Evolutionary conservation across 1,284 basidiomycete genomes (phyloP).

Genomic region (Acaromyces ingoldii): DNA sequence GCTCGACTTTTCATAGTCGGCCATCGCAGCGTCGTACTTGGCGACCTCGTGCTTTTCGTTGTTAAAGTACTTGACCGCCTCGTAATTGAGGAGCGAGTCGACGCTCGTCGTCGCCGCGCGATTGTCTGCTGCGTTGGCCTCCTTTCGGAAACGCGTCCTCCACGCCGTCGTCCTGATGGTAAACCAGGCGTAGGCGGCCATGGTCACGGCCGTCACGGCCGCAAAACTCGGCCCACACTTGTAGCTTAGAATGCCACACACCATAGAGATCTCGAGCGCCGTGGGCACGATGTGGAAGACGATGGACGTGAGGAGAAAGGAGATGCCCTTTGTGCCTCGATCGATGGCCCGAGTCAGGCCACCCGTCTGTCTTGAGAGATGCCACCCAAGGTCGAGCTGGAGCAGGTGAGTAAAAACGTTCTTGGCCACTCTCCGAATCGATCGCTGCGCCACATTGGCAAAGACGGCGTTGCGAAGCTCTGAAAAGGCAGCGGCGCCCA

Average conservation of each 20-base stretch:
- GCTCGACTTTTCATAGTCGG: constrained; percentile 81
- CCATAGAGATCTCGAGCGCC: constrained; percentile 89
- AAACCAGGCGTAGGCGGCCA: constrained; percentile 93
- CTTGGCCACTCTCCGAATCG: constrained; percentile 85
- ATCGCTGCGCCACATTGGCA: constrained; percentile 88
- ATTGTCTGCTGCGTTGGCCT: constrained; percentile 95
- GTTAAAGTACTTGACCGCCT: constrained; percentile 99
- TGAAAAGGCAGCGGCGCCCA: constrained; percentile 81
- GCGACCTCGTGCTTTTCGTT: constrained; percentile 86
- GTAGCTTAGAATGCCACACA: constrained; percentile 93
- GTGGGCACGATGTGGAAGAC: constrained; percentile 94
- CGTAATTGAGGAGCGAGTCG: constrained; percentile 94
- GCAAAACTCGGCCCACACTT: constrained; percentile 98
- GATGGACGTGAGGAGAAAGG: constrained; percentile 86
- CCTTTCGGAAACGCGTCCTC: constrained; percentile 89
- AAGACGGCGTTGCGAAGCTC: constrained; percentile 95
- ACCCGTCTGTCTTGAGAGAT: constrained; percentile 87
- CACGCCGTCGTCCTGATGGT: constrained; percentile 92
- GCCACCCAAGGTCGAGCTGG: constrained; percentile 84
- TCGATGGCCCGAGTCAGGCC: constrained; percentile 94
- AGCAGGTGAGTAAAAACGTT: constrained; percentile 91
- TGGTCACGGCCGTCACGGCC: constrained; percentile 75
- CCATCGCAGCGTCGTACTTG: constrained; percentile 85
- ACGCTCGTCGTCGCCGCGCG: constrained; percentile 88
- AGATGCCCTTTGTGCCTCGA: constrained; percentile 94